Evolutionary conservation across 352 stramenopile species (phyloP).

Genomic region (Globisporangium cederbergense): DNA sequence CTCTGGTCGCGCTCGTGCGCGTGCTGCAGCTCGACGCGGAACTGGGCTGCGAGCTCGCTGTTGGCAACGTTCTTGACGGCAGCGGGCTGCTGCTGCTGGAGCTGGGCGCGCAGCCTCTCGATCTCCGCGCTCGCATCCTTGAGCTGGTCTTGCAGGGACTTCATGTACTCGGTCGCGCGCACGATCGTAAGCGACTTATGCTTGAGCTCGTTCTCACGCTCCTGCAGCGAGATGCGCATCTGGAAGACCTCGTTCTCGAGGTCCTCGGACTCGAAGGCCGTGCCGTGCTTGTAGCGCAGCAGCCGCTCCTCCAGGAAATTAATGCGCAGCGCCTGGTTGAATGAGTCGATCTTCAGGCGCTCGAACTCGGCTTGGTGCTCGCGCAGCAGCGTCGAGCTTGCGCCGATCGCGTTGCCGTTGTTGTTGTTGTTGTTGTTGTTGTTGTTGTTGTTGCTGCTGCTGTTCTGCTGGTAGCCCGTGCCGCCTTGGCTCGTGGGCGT

Average conservation of each 20-base stretch:
- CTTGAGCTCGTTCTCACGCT: slow-evolving; percentile 59
- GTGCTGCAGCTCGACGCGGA: slow-evolving; percentile 34
- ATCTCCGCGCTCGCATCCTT: slow-evolving; percentile 28
- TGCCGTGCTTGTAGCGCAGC: slow-evolving; percentile 53
- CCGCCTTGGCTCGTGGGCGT: slow-evolving; percentile 5
- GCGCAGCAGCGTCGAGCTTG: slow-evolving; percentile 16
- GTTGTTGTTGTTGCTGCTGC: not conserved
- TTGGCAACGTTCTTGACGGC: not conserved
- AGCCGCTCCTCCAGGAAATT: slow-evolving; percentile 56
- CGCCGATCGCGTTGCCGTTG: not conserved
- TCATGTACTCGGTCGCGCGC: slow-evolving; percentile 52
- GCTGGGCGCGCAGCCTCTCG: slow-evolving; percentile 16
- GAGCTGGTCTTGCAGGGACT: slow-evolving; percentile 45
- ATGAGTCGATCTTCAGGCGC: slow-evolving; percentile 62
- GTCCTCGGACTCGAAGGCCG: slow-evolving; percentile 54
- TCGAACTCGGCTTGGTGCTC: slow-evolving; percentile 29
- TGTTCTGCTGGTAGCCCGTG: not conserved
- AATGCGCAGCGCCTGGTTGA: slow-evolving; percentile 35
- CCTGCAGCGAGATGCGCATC: slow-evolving; percentile 50
- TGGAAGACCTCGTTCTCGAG: slow-evolving; percentile 61
- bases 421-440: not conserved
- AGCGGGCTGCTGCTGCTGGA: slow-evolving; percentile 16
- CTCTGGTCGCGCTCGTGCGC: slow-evolving; percentile 32
- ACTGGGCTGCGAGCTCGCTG: slow-evolving; percentile 34
- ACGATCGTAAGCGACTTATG: slow-evolving; percentile 60